Percentiles rank a stretch among this genome's conserved stretches.
phyloP scores from a whole-genome alignment of 2,329 filamentous ascomycete genomes.

The Xylaria sp. region DNA sequence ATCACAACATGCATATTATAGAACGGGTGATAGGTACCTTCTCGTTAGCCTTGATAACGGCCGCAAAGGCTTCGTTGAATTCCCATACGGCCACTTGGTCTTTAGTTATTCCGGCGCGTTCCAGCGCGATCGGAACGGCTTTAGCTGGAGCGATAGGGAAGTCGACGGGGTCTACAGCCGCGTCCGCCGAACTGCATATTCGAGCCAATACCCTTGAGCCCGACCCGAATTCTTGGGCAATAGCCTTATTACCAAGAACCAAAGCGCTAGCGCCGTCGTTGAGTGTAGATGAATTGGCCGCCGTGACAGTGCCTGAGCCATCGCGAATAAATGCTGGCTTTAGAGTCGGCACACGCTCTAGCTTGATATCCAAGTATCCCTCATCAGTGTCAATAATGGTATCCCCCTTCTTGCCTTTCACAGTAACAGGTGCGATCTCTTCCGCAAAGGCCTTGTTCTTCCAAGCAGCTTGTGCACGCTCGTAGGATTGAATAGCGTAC shows the following conservation, averaged over 20 bases:
- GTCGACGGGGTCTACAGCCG: slow-evolving; percentile 89
- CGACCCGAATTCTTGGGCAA: slow-evolving; percentile 82
- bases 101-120: slow-evolving; percentile 88
- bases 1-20: not conserved
- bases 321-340: slow-evolving; percentile 92
- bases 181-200: slow-evolving; percentile 88
- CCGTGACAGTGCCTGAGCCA: slow-evolving; percentile 89
- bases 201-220: slow-evolving; percentile 86
- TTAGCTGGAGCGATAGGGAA: slow-evolving; percentile 94
- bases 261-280: slow-evolving; percentile 95
- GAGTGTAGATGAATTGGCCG: slow-evolving; percentile 91
- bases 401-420: slow-evolving; percentile 86
- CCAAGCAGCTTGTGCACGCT: slow-evolving; percentile 92
- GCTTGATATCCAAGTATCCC: slow-evolving; percentile 86
- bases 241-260: slow-evolving; percentile 81
- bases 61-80: slow-evolving; percentile 98
- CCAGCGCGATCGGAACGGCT: slow-evolving; percentile 88
- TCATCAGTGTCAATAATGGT: slow-evolving; percentile 84
- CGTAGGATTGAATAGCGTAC: slow-evolving; percentile 89
- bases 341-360: slow-evolving; percentile 85
- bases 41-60: slow-evolving; percentile 93
- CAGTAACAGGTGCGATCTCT: slow-evolving; percentile 88
- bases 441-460: slow-evolving; percentile 83
- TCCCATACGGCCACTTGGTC: slow-evolving; percentile 96
- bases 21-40: slow-evolving; percentile 64